phyloP scores from a whole-genome alignment of 495 filamentous ascomycete species.

The Collariella sp. region DNA sequence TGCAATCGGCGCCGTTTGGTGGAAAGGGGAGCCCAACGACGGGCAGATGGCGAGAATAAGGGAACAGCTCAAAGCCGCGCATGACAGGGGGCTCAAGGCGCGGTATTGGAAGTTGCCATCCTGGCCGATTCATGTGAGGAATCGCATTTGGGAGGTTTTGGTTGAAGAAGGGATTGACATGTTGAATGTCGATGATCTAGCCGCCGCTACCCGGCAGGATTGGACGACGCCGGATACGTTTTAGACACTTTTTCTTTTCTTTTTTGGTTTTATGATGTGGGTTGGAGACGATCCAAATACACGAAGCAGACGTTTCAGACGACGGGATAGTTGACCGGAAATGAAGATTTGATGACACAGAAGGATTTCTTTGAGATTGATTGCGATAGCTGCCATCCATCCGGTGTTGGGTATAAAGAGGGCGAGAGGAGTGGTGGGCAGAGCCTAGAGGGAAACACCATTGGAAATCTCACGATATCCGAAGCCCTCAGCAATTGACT shows the following conservation, averaged over 20 bases:
- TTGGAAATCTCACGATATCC: too few relatives aligned
- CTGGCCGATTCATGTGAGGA: constrained; percentile 67
- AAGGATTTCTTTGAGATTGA: background rate
- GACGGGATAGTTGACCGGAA: background rate
- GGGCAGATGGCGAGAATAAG: constrained; percentile 53
- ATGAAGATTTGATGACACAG: background rate
- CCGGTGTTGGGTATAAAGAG: background rate
- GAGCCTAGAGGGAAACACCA: background rate
- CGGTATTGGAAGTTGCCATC: constrained; percentile 72
- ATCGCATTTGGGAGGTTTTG: constrained; percentile 68
- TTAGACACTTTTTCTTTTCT: background rate
- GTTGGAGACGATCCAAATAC: too few relatives aligned
- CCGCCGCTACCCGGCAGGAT: constrained; percentile 23
- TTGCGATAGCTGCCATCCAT: background rate
- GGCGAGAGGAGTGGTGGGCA: background rate
- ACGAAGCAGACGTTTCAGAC: background rate
- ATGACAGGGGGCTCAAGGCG: constrained; percentile 58
- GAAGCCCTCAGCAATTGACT: too few relatives aligned
- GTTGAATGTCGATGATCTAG: constrained; percentile 71
- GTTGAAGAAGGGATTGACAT: constrained; percentile 61
- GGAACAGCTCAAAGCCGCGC: constrained; percentile 58
- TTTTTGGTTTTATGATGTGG: too few relatives aligned
- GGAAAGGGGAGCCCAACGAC: constrained; percentile 33
- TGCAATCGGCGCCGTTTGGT: constrained; percentile 39
- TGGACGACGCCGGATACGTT: constrained; percentile 25